phyloP scores from a whole-genome alignment of 371 early-diverging fungal genomes.

The Syncephalis plumigaleata region DNA sequence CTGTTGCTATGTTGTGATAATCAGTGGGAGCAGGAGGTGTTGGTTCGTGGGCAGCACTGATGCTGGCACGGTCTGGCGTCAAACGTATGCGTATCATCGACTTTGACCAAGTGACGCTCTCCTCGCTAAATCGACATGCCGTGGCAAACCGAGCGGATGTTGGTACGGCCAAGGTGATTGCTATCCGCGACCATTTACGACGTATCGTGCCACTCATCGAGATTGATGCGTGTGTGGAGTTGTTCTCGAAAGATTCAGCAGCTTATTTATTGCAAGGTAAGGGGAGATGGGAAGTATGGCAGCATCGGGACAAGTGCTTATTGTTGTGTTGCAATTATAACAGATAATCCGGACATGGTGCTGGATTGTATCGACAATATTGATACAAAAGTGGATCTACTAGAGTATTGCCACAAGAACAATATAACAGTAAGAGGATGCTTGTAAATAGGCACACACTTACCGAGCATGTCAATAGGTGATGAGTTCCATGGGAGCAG shows the following conservation, averaged over 20 bases:
- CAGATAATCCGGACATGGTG: conserved; percentile 52
- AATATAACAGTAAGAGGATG: conserved; percentile 23
- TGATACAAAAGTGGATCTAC: conserved; percentile 75
- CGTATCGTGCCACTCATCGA: conserved; percentile 59
- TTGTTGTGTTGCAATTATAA: neutral
- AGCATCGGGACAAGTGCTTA: conserved; percentile 6
- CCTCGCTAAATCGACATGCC: conserved; percentile 82
- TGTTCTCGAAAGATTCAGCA: conserved; percentile 57
- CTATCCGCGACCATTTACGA: conserved; percentile 47
- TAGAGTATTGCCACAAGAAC: conserved; percentile 63
- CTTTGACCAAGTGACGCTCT: conserved; percentile 88
- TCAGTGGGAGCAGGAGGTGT: conserved; percentile 91
- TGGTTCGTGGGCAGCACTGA: conserved; percentile 78
- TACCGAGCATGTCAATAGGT: conserved; percentile 12
- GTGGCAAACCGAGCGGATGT: conserved; percentile 77
- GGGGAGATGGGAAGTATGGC: conserved; percentile 12
- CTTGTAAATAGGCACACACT: neutral
- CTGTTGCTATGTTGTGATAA: too few relatives aligned
- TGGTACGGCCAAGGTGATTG: conserved; percentile 70
- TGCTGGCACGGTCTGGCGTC: conserved; percentile 82
- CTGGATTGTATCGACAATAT: conserved; percentile 90
- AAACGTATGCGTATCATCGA: conserved; percentile 77
- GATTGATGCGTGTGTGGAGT: conserved; percentile 56
- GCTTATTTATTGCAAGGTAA: conserved; percentile 44
- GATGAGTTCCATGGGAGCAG: conserved; percentile 88